These are phyloP conservation scores for Phymatotrichopsis omnivora DNA, from an alignment of 2,329 filamentous ascomycete species.

Conservation along the genomic window DNA sequence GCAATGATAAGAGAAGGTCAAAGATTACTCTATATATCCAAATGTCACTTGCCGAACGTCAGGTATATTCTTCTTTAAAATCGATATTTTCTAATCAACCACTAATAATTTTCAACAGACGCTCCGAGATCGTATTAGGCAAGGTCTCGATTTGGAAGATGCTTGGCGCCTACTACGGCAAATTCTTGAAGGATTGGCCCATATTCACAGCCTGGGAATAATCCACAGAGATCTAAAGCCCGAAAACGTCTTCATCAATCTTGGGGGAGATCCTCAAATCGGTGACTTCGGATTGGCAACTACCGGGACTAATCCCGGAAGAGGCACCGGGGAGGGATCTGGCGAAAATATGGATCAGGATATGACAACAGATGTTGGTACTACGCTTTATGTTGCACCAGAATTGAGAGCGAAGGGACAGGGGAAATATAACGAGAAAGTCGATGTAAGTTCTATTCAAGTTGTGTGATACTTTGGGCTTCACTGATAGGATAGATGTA, in stretches of 20 bases:
- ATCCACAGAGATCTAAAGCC: conserved; percentile 95
- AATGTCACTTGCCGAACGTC: conserved; percentile 97
- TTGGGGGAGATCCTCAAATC: conserved; percentile 81
- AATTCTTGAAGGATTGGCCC: conserved; percentile 75
- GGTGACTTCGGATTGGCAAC: conserved; percentile 94
- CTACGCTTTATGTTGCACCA: conserved; percentile 84
- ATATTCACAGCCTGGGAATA: conserved; percentile 84
- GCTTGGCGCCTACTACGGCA: conserved; percentile 88
- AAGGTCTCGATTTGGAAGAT: conserved; percentile 64
- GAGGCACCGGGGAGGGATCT: too few species aligned
- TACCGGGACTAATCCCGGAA: conserved; percentile 27
- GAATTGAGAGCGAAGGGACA: conserved; percentile 69
- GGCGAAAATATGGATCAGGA: conserved; percentile 24
- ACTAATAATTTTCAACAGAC: conserved; percentile 43
- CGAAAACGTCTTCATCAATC: conserved; percentile 94
- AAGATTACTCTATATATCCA: conserved; percentile 85
- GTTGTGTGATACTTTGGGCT: not conserved
- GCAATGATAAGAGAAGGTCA: conserved; percentile 18
- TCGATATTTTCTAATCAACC: conserved; percentile 3
- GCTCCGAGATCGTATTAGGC: conserved; percentile 73
- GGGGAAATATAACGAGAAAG: conserved; percentile 80
- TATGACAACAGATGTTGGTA: conserved; percentile 51
- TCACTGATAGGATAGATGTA: conserved; percentile 55
- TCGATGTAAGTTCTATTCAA: conserved; percentile 54
- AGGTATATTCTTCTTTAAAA: conserved; percentile 43